Conservation (phyloP, 2,329 filamentous ascomycete species). For the Tricladium varicosporioides region DNA sequence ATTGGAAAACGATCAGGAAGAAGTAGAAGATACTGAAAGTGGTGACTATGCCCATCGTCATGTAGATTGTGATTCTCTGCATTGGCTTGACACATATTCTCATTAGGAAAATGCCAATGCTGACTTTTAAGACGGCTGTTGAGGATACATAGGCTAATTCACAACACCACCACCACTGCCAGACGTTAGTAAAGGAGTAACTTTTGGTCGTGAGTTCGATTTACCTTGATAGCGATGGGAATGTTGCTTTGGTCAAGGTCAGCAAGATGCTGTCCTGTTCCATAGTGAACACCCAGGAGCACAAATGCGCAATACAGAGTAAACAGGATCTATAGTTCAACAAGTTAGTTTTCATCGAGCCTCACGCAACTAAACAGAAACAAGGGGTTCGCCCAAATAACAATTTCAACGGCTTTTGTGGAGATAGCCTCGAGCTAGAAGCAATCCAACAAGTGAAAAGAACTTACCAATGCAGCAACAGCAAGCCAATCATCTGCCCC, state of each 20-base stretch:
- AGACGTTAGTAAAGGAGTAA: not conserved
- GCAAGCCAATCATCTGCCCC: conserved; percentile 48
- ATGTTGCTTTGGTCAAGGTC: conserved; percentile 10
- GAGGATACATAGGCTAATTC: conserved; percentile 40
- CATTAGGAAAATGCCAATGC: conserved; percentile 37
- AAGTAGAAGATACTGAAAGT: conserved; percentile 40
- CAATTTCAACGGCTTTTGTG: no score
- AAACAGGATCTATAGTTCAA: conserved; percentile 18
- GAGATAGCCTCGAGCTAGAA: not conserved
- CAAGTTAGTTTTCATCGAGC: not conserved
- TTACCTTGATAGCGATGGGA: conserved; percentile 19
- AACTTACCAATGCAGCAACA: conserved; percentile 42
- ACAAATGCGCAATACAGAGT: conserved; percentile 18
- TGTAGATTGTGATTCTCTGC: conserved; percentile 35
- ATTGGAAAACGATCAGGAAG: conserved; percentile 37
- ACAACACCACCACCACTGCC: conserved; percentile 27
- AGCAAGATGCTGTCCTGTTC: conserved; percentile 21
- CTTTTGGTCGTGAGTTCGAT: not conserved
- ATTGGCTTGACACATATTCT: conserved; percentile 32
- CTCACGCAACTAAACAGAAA: not conserved
- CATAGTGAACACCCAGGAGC: conserved; percentile 17
- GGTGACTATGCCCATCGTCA: conserved; percentile 32
- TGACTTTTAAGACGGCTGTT: conserved; percentile 38
- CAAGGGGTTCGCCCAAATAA: no score
- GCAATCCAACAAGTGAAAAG: conserved; percentile 10